These are phyloP conservation scores for Magnusiomyces starmeri DNA, from an alignment of 1,139 yeast genomes.

Conservation along the genomic window DNA sequence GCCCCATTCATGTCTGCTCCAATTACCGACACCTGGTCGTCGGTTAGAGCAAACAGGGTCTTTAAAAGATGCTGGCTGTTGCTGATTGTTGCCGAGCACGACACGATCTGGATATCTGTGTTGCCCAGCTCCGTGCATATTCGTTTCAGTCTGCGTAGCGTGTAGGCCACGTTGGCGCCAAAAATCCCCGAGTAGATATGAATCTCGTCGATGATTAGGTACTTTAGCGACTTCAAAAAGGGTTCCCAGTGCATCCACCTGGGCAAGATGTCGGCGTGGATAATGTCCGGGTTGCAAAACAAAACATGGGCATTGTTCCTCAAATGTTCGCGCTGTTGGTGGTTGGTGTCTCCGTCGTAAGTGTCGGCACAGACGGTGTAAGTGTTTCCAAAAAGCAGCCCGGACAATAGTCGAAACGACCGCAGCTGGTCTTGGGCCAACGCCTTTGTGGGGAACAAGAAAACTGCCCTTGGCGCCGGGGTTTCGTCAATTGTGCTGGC, in stretches of 20 bases:
- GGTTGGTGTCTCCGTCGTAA: constrained; percentile 88
- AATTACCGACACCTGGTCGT: neutral
- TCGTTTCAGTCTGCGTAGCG: constrained; percentile 69
- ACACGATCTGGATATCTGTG: constrained; percentile 51
- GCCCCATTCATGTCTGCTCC: constrained; percentile 64
- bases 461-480: constrained; percentile 59
- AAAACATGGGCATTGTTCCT: constrained; percentile 65
- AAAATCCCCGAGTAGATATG: constrained; percentile 86
- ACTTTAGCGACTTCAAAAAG: constrained; percentile 56
- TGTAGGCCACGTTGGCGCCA: constrained; percentile 84
- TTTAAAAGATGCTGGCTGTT: constrained; percentile 47
- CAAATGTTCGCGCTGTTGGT: constrained; percentile 44
- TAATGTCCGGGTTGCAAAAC: constrained; percentile 91
- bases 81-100: constrained; percentile 89
- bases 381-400: constrained; percentile 21
- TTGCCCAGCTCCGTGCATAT: constrained; percentile 51
- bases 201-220: constrained; percentile 77
- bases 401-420: constrained; percentile 56
- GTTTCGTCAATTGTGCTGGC: no score
- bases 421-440: constrained; percentile 93
- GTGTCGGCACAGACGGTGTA: constrained; percentile 45
- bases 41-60: constrained; percentile 40
- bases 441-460: constrained; percentile 93
- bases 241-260: constrained; percentile 53
- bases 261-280: constrained; percentile 81